Evolutionary conservation across 2,329 filamentous ascomycete species (phyloP).

Genomic region (Cercospora zeae-maydis): DNA sequence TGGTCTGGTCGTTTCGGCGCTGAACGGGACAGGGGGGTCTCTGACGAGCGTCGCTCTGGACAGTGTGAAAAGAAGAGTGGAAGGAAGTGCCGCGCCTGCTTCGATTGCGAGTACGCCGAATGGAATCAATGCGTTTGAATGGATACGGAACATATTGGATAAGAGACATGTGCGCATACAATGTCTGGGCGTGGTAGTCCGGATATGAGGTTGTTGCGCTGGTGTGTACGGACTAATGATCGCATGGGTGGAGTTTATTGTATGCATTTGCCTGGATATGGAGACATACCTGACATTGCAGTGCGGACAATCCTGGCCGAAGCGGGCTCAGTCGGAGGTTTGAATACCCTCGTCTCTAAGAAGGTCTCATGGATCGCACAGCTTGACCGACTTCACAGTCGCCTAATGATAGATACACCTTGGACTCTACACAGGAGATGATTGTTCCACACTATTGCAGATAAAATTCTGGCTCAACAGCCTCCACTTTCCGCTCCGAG

Average conservation of each 20-base stretch:
- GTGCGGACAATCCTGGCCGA: neutral
- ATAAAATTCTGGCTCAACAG: neutral
- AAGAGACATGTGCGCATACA: slow-evolving; percentile 85
- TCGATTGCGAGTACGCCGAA: slow-evolving; percentile 40
- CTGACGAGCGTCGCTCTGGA: slow-evolving; percentile 66
- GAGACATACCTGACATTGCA: neutral
- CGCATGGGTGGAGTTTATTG: neutral
- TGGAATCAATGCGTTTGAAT: slow-evolving; percentile 72
- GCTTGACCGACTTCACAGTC: neutral
- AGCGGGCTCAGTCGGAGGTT: neutral
- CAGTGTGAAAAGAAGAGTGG: slow-evolving; percentile 48
- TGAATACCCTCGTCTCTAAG: neutral
- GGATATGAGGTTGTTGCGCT: slow-evolving; percentile 25
- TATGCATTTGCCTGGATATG: neutral
- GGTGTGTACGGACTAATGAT: neutral
- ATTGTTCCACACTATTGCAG: neutral
- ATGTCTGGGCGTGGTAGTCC: slow-evolving; percentile 81
- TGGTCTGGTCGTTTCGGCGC: slow-evolving; percentile 42
- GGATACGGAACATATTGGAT: slow-evolving; percentile 77
- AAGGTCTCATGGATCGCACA: neutral
- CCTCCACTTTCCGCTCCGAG: neutral
- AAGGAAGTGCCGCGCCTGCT: slow-evolving; percentile 44
- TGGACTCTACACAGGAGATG: neutral
- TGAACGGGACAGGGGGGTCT: slow-evolving; percentile 68
- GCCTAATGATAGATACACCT: neutral